Percentiles rank a stretch among this genome's conserved stretches.
Evolutionary conservation across 371 early-diverging fungal species (phyloP).

Genomic region (Syncephalis plumigaleata): DNA sequence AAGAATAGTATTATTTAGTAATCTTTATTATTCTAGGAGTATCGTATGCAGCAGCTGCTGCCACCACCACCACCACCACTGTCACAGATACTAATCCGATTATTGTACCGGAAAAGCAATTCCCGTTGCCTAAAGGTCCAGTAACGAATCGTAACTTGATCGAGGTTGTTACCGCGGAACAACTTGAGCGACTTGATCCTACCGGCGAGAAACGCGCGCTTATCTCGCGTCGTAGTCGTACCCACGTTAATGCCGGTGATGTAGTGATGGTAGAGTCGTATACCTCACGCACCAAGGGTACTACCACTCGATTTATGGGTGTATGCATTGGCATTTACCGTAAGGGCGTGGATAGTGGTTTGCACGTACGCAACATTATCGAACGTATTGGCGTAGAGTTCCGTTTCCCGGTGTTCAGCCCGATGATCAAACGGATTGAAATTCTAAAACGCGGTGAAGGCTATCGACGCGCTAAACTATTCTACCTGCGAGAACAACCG

Average conservation of each 20-base stretch:
- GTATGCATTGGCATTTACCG: conserved; percentile 66
- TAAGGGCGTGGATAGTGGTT: conserved; percentile 55
- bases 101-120: conserved; percentile 5
- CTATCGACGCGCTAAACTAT: conserved; percentile 60
- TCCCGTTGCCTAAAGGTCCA: conserved; percentile 1
- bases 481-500: conserved; percentile 60
- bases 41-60: too few relatives aligned
- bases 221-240: conserved; percentile 28
- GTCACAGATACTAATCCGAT: neutral
- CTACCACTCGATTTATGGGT: conserved; percentile 53
- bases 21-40: too few relatives aligned
- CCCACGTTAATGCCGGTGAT: conserved; percentile 45
- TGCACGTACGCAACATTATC: conserved; percentile 65
- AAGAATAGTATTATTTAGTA: too few relatives aligned
- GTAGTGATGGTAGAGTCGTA: conserved; percentile 53
- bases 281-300: conserved; percentile 43
- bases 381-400: conserved; percentile 71
- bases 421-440: conserved; percentile 60
- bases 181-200: conserved; percentile 28
- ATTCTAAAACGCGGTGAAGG: conserved; percentile 44
- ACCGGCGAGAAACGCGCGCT: conserved; percentile 30
- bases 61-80: too few relatives aligned
- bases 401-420: conserved; percentile 59
- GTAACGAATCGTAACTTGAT: conserved; percentile 35
- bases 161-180: conserved; percentile 40